Percentiles rank a stretch among this genome's conserved stretches.
These are phyloP conservation scores for Trichophyton benhamiae DNA, from an alignment of 2,329 filamentous ascomycete genomes.

Conservation along the genomic window DNA sequence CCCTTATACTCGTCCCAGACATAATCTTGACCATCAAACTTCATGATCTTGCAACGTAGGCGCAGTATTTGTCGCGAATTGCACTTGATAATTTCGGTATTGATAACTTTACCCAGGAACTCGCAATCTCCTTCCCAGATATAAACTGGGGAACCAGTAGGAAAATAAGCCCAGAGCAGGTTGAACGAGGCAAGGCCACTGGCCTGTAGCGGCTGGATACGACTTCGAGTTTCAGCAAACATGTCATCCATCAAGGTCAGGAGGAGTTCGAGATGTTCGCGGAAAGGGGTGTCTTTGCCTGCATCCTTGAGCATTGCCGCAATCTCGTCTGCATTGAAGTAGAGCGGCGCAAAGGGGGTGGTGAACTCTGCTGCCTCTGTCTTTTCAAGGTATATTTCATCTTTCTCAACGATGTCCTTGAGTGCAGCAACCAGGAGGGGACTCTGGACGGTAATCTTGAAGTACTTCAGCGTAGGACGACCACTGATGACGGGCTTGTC, in stretches of 20 bases:
- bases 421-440: conserved; percentile 31
- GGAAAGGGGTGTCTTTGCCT: conserved; percentile 15
- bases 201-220: conserved; percentile 26
- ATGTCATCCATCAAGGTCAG: conserved; percentile 33
- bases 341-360: background rate
- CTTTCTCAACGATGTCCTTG: conserved; percentile 34
- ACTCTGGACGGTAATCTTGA: conserved; percentile 36
- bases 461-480: conserved; percentile 29
- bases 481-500: conserved; percentile 25
- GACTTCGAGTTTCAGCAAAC: conserved; percentile 31
- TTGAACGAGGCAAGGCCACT: conserved; percentile 33
- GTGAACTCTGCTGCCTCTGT: background rate
- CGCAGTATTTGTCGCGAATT: background rate
- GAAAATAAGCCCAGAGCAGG: conserved; percentile 37
- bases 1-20: conserved; percentile 31
- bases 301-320: background rate
- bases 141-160: conserved; percentile 30
- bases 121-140: conserved; percentile 31
- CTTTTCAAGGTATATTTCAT: conserved; percentile 19
- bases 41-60: background rate
- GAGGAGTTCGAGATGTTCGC: conserved; percentile 31
- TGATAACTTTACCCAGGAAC: conserved; percentile 28
- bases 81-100: conserved; percentile 14
- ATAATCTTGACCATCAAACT: conserved; percentile 19
- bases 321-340: conserved; percentile 5